These are phyloP conservation scores for Penicillium lagena DNA, from an alignment of 495 filamentous ascomycete species.

Conservation along the genomic window DNA sequence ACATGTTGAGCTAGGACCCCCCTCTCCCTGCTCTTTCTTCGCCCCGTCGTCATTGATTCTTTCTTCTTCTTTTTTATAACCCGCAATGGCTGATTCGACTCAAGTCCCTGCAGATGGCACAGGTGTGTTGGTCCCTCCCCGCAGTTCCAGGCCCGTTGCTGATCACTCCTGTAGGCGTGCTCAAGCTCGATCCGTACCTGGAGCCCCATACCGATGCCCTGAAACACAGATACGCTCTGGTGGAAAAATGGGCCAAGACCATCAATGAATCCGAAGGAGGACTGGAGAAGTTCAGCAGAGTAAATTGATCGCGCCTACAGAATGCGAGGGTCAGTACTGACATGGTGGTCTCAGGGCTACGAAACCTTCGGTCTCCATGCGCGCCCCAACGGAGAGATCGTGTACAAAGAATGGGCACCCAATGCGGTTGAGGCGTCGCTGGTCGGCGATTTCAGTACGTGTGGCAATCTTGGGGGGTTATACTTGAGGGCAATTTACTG, in stretches of 20 bases:
- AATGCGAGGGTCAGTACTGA: neutral
- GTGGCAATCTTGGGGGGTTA: constrained; percentile 3
- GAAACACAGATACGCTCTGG: constrained; percentile 67
- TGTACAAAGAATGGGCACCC: constrained; percentile 94
- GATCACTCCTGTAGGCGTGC: constrained; percentile 53
- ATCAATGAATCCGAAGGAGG: constrained; percentile 83
- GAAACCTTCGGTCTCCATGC: constrained; percentile 82
- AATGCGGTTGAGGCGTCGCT: constrained; percentile 76
- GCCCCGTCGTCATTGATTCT: neutral
- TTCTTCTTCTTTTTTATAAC: neutral
- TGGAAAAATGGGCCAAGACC: constrained; percentile 81
- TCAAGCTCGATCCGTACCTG: constrained; percentile 86
- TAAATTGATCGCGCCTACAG: constrained; percentile 26
- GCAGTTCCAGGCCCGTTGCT: neutral
- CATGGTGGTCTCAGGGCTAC: constrained; percentile 48
- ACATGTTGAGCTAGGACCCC: neutral
- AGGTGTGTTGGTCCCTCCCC: constrained; percentile 4
- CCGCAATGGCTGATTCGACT: constrained; percentile 5
- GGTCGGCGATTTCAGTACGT: constrained; percentile 93
- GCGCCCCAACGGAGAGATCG: constrained; percentile 72
- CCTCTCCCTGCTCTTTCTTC: neutral
- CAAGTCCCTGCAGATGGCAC: constrained; percentile 12
- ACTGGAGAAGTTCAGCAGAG: constrained; percentile 85
- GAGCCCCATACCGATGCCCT: constrained; percentile 75
- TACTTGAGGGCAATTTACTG: constrained; percentile 11